Conservation (phyloP, 805 yeast species). For the Schwanniomyces pseudopolymorphus region DNA sequence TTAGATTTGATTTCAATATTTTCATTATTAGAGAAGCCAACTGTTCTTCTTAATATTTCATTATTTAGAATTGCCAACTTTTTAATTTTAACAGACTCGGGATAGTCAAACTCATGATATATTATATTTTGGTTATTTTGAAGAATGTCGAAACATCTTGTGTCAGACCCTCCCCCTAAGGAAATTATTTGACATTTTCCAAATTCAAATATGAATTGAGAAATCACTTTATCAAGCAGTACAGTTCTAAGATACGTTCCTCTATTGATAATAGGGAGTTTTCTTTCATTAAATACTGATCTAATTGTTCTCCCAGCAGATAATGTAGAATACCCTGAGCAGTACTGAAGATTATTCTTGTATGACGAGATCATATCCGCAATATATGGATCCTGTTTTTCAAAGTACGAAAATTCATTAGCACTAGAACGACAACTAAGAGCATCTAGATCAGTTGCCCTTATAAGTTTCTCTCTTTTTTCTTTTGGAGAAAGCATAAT, state of each 20-base stretch:
- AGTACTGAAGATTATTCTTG: conserved; percentile 34
- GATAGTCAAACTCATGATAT: conserved; percentile 67
- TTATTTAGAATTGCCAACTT: conserved; percentile 43
- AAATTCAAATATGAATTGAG: conserved; percentile 36
- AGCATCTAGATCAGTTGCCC: conserved; percentile 70
- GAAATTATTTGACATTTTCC: conserved; percentile 55
- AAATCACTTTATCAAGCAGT: conserved; percentile 48
- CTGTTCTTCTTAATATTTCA: conserved; percentile 22
- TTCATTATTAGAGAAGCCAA: conserved; percentile 13
- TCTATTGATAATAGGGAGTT: conserved; percentile 65
- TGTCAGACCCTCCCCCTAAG: conserved; percentile 82
- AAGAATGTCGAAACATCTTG: conserved; percentile 57
- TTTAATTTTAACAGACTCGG: conserved; percentile 52
- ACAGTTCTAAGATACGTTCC: conserved; percentile 67
- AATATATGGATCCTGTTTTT: conserved; percentile 37
- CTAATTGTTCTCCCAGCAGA: conserved; percentile 42
- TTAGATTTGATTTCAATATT: conserved; percentile 10
- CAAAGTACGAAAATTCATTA: conserved; percentile 46
- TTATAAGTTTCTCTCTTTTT: conserved; percentile 43
- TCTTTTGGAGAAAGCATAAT: conserved; percentile 33
- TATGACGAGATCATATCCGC: conserved; percentile 34
- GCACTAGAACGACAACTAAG: conserved; percentile 62
- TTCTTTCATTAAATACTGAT: conserved; percentile 39
- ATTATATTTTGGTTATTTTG: conserved; percentile 26
- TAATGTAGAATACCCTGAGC: conserved; percentile 38